Conservation (phyloP, 208 protist genomes). For the Leishmania gerbilli region DNA sequence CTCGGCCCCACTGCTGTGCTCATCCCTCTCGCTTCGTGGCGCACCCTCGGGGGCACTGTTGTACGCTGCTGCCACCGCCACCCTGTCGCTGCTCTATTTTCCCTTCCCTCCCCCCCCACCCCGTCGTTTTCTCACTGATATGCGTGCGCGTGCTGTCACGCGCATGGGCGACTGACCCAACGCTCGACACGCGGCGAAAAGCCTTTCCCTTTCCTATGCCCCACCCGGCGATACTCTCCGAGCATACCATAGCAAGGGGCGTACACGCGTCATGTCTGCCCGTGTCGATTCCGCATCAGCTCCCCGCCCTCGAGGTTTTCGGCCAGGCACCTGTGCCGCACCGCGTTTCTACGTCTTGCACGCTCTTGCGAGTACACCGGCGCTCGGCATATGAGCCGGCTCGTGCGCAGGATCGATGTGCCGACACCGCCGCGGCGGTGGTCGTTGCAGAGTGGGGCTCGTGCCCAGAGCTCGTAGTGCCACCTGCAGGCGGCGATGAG, state of each 20-base stretch:
- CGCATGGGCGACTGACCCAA: background rate
- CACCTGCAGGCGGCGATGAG: background rate
- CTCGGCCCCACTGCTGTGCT: background rate
- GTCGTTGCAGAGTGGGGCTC: slow-evolving; percentile 3
- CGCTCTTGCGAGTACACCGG: slow-evolving; percentile 14
- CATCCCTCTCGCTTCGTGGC: background rate
- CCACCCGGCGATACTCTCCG: background rate
- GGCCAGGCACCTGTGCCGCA: background rate
- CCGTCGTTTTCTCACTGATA: background rate
- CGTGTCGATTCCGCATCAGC: slow-evolving; percentile 20
- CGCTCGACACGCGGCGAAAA: background rate
- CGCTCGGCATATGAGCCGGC: background rate
- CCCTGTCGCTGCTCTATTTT: background rate
- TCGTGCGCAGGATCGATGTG: background rate
- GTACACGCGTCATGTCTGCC: background rate
- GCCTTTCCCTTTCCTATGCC: background rate
- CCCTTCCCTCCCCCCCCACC: background rate
- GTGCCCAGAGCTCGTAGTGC: background rate
- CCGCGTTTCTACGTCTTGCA: slow-evolving; percentile 2
- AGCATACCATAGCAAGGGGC: background rate
- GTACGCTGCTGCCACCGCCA: background rate
- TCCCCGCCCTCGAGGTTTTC: background rate
- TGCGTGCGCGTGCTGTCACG: background rate
- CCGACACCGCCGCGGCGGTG: background rate
- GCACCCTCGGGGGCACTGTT: background rate